phyloP scores from a whole-genome alignment of 164 flowering plant species.

The Nymphaea colorata region DNA sequence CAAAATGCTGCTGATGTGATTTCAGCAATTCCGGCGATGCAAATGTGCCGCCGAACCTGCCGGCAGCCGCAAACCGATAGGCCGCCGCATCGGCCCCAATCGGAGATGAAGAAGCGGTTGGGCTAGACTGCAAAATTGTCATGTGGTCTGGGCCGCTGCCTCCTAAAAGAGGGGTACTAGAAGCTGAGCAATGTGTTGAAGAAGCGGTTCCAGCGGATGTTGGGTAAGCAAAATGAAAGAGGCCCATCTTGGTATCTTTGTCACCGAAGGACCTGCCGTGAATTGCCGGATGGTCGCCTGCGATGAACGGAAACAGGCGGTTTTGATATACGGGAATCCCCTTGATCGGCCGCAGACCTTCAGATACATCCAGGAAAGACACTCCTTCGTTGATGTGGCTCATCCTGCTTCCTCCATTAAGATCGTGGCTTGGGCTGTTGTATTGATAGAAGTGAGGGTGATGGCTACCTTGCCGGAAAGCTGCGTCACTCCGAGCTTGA shows the following conservation, averaged over 20 bases:
- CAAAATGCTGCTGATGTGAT: constrained; percentile 22
- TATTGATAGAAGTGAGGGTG: background rate
- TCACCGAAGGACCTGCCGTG: background rate
- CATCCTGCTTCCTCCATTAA: background rate
- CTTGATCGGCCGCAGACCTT: constrained; percentile 31
- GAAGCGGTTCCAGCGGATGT: constrained; percentile 10
- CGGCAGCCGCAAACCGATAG: constrained; percentile 16
- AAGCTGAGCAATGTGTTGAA: background rate
- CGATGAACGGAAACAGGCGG: constrained; percentile 36
- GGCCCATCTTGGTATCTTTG: constrained; percentile 21
- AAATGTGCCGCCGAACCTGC: constrained; percentile 21
- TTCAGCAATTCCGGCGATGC: constrained; percentile 18
- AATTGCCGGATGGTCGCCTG: background rate
- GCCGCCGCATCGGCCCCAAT: background rate
- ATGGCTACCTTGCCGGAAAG: background rate
- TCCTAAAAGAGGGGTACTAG: constrained; percentile 14
- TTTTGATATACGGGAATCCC: constrained; percentile 60
- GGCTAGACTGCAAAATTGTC: constrained; percentile 19
- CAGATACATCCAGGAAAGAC: constrained; percentile 19
- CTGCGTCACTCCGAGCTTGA: background rate
- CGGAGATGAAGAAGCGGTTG: constrained; percentile 9
- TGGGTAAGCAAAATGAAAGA: constrained; percentile 22
- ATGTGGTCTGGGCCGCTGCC: constrained; percentile 19
- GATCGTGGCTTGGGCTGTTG: background rate
- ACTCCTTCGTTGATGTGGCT: constrained; percentile 4